These are phyloP conservation scores for Aspergillus awamori DNA, from an alignment of 2,329 filamentous ascomycete genomes.

Conservation along the genomic window DNA sequence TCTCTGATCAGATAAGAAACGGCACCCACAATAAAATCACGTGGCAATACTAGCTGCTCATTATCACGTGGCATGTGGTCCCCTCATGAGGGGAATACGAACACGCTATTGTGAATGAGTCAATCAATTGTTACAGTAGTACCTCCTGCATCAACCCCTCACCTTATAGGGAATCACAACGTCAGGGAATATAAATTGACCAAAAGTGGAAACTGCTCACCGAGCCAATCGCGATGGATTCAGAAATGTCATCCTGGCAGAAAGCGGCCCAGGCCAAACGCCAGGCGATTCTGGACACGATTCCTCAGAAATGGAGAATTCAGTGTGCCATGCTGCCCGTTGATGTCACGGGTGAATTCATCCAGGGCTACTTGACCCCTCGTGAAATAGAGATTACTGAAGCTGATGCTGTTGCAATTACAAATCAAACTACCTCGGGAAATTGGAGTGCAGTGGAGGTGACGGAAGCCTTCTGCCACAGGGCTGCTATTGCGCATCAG, in stretches of 20 bases:
- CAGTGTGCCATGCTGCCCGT: not conserved
- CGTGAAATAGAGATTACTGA: conserved; percentile 64
- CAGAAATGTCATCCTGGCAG: not conserved
- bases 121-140: too few species aligned
- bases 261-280: not conserved
- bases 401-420: conserved; percentile 59
- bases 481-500: conserved; percentile 61
- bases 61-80: too few species aligned
- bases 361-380: conserved; percentile 57
- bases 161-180: too few species aligned
- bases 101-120: too few species aligned
- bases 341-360: conserved; percentile 53
- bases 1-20: too few species aligned
- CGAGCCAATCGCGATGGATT: not conserved
- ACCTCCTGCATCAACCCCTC: too few species aligned
- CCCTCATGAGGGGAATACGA: too few species aligned
- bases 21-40: too few species aligned
- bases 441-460: conserved; percentile 60
- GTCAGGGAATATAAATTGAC: too few species aligned
- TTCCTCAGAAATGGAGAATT: not conserved
- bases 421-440: conserved; percentile 56
- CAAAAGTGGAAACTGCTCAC: too few species aligned
- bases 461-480: conserved; percentile 58
- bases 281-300: not conserved
- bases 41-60: too few species aligned